Evolutionary conservation across 1,284 basidiomycete genomes (phyloP), one percentile per base, ranked within the genome.

Genomic region (Paramarasmius palmivorus): DNA sequence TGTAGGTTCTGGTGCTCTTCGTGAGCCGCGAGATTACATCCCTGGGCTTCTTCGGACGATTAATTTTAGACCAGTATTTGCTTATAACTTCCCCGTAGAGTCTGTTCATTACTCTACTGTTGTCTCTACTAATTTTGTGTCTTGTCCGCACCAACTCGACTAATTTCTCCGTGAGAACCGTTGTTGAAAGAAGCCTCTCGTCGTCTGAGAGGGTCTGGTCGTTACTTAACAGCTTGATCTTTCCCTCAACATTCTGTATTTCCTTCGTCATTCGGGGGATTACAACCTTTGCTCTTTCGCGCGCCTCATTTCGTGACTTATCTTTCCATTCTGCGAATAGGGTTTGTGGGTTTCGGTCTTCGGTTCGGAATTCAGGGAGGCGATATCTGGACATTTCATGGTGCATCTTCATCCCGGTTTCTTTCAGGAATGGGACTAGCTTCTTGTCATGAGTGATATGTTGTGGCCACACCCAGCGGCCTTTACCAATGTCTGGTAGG

Each of bases 41-140:
- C 38, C 59, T n/a, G 1, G 59, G 59, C 41, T 57, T 59, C 3
- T 50, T 53, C 17, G 52, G 51, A 12, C 54, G 57, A 38, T 66
- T 61, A 0, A 64, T 39, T 7, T 22, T 17, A 0, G 60, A 59
- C 67, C 68, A 69, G 56, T 65, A 65, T 49, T 62, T 62, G 4
- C 57, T 57, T 4, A 64, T 61, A 0, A 50, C 52, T 57, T 71
- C 68, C 0, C 67, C 65, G 40, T 66, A 52, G 0, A 62, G n/a
- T 0, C 50, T 14, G 36, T 53, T 61, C 22, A 42, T 38, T 20
- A 42, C 55, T 52, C 52, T 41, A 2, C 38, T 50, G n/a, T 53
- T 44, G 10, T 36, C 32, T 56, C 57, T 35, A n/a, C 53, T 23
- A 19, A 35, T 22, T 8, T 46, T 36, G 26, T 52, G 50, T 34